Evolutionary conservation across 495 filamentous ascomycete genomes (phyloP).

Genomic region (Bacidia gigantensis): DNA sequence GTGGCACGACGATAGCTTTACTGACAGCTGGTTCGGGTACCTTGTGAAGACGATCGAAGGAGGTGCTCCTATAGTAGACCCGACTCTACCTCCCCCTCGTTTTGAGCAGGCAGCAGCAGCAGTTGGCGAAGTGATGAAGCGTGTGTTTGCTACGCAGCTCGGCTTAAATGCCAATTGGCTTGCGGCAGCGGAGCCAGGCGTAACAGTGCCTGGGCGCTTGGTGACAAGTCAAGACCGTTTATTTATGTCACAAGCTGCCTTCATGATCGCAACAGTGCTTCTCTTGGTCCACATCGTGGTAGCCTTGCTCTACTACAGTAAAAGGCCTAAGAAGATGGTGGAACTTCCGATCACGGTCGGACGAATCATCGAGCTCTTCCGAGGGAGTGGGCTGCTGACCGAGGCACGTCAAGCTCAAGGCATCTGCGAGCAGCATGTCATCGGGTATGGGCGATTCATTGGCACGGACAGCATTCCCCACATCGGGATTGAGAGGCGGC

Average conservation of each 20-base stretch:
- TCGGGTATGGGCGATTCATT: conserved; percentile 30
- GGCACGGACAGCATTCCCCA: conserved; percentile 30
- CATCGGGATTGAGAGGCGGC: conserved; percentile 30
- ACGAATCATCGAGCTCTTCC: conserved; percentile 22
- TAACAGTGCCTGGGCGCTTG: not conserved
- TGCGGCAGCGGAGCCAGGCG: not conserved
- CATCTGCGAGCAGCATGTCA: conserved; percentile 4
- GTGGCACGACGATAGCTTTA: conserved; percentile 28
- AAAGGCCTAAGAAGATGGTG: conserved; percentile 21
- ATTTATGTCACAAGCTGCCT: conserved; percentile 25
- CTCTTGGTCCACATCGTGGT: conserved; percentile 25
- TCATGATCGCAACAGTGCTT: conserved; percentile 21
- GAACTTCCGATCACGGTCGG: conserved; percentile 31
- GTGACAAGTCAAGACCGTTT: conserved; percentile 20
- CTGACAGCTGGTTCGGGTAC: conserved; percentile 25
- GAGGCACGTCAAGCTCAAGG: conserved; percentile 10
- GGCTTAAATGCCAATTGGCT: conserved; percentile 22
- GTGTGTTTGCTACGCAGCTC: conserved; percentile 26
- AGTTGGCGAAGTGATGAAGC: conserved; percentile 18
- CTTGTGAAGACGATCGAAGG: conserved; percentile 17
- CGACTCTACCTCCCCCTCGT: conserved; percentile 15
- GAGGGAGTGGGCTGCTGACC: conserved; percentile 16
- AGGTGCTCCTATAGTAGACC: conserved; percentile 21
- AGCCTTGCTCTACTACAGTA: conserved; percentile 22
- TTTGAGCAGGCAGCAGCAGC: conserved; percentile 12